These are phyloP conservation scores for Linnemannia schmuckeri DNA, from an alignment of 192 early-diverging fungal genomes.

Conservation along the genomic window DNA sequence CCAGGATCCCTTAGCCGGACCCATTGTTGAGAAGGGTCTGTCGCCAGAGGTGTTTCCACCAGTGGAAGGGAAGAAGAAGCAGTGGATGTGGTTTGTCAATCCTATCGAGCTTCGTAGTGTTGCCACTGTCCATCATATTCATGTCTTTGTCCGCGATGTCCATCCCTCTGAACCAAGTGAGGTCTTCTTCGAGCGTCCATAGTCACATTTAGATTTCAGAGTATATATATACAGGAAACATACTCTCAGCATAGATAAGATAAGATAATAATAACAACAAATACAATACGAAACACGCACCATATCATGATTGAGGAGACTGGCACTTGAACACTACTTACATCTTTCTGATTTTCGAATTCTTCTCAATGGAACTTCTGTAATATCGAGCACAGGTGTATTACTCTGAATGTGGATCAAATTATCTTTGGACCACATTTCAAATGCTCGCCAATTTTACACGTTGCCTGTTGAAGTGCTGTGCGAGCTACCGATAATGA, in stretches of 20 bases:
- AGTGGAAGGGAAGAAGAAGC: constrained; percentile 29
- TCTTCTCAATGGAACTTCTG: too few relatives aligned
- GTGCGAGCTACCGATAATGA: too few relatives aligned
- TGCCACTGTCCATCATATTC: constrained; percentile 40
- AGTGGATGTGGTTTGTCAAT: constrained; percentile 54
- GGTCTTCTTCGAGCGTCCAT: background rate
- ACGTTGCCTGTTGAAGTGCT: too few relatives aligned
- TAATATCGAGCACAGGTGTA: too few relatives aligned
- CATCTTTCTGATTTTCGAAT: too few relatives aligned
- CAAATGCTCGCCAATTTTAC: too few relatives aligned
- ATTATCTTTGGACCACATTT: too few relatives aligned
- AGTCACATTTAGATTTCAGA: background rate
- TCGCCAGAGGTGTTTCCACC: constrained; percentile 14
- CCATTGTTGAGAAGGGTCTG: background rate
- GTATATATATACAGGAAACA: too few relatives aligned
- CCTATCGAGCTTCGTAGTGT: constrained; percentile 42
- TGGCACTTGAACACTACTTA: too few relatives aligned
- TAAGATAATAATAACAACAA: background rate
- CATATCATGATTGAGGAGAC: too few relatives aligned
- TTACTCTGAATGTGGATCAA: too few relatives aligned
- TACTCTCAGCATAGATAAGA: background rate
- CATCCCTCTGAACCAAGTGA: background rate
- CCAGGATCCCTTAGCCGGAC: background rate
- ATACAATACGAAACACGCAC: background rate
- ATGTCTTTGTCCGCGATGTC: constrained; percentile 51